Evolutionary conservation across 495 filamentous ascomycete species (phyloP).

Genomic region (Bacidia gigantensis): DNA sequence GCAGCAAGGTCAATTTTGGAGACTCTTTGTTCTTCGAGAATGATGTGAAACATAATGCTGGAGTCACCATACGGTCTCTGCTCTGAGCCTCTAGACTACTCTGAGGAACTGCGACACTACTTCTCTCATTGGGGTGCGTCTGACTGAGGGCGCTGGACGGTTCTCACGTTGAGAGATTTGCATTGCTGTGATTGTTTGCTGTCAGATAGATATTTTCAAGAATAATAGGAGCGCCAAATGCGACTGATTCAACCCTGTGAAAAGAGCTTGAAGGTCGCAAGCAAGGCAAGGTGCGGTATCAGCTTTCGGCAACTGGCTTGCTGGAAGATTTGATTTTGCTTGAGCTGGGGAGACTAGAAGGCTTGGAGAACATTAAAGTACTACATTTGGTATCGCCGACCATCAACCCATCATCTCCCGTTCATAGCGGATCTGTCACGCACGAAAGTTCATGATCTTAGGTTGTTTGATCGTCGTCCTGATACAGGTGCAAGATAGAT

Average conservation of each 20-base stretch:
- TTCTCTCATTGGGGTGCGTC: background rate
- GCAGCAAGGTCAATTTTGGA: no score
- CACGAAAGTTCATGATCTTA: background rate
- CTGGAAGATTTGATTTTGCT: background rate
- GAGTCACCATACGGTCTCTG: background rate
- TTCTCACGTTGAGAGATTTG: background rate
- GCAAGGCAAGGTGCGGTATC: no score
- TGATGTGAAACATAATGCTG: background rate
- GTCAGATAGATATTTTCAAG: background rate
- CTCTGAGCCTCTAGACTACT: background rate
- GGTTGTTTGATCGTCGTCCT: constrained; percentile 16
- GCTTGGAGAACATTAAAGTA: background rate
- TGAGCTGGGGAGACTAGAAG: background rate
- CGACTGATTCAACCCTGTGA: no score
- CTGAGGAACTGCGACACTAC: background rate
- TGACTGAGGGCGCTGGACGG: background rate
- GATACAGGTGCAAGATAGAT: constrained; percentile 16
- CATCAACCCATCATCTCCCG: background rate
- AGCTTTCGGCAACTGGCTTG: no score
- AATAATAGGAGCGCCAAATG: constrained; percentile 1
- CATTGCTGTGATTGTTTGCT: background rate
- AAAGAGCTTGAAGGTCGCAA: no score
- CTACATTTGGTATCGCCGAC: background rate
- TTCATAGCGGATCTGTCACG: background rate
- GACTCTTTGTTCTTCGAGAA: no score